Conservation (phyloP, 108 stramenopile species). For the Schizochytrium sp. region DNA sequence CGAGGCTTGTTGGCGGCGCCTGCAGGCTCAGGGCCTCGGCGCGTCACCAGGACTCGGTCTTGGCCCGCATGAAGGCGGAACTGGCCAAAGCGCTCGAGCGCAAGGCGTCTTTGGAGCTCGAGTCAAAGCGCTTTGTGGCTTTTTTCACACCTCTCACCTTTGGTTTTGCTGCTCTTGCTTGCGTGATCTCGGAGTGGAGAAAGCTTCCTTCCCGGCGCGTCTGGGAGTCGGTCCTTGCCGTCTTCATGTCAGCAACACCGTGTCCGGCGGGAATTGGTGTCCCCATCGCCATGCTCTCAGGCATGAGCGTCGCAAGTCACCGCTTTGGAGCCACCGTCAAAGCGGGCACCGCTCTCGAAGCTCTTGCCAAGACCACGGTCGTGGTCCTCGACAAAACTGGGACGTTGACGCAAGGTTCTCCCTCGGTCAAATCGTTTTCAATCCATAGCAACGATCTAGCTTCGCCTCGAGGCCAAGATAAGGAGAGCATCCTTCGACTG, state of each 20-base stretch:
- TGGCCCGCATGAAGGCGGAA: constrained; percentile 1
- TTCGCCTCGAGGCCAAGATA: too few relatives aligned
- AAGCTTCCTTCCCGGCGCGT: background rate
- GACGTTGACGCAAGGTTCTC: background rate
- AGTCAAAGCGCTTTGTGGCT: background rate
- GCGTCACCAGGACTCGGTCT: background rate
- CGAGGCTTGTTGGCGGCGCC: background rate
- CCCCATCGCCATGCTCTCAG: constrained; percentile 1
- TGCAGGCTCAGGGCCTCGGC: background rate
- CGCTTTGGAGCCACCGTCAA: background rate
- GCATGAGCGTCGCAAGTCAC: background rate
- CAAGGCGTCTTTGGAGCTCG: background rate
- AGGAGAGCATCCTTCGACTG: background rate
- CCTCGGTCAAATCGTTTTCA: background rate
- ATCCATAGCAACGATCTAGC: background rate
- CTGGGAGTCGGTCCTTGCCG: background rate
- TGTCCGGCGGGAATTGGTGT: background rate
- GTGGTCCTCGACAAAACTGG: constrained; percentile 11
- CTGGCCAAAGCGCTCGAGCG: background rate
- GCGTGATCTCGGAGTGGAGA: background rate
- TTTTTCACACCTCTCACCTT: background rate
- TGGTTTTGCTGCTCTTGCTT: background rate
- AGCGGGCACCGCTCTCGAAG: background rate
- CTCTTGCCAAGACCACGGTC: background rate
- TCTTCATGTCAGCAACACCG: constrained; percentile 4